phyloP scores from a whole-genome alignment of 148 eudicot genomes.

The Rhododendron molle region DNA sequence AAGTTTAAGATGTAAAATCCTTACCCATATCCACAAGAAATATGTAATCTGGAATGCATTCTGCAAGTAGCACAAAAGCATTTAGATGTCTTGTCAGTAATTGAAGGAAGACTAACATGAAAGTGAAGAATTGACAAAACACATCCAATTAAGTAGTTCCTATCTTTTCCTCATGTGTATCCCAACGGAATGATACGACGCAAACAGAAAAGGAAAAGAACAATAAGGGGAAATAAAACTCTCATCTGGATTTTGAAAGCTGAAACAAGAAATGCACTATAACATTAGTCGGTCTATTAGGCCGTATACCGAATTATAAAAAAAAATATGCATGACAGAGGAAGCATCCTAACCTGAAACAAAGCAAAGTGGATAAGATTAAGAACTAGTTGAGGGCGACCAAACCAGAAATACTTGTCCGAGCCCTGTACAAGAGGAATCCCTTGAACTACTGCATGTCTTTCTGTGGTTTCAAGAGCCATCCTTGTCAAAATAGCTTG shows the following conservation, averaged over 20 bases:
- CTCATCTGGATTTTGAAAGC: neutral
- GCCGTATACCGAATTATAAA: neutral
- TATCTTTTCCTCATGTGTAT: neutral
- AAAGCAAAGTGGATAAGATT: constrained; percentile 73
- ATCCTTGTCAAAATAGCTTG: constrained; percentile 71
- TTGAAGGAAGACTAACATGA: neutral
- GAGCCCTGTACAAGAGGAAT: constrained; percentile 93
- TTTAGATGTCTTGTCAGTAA: neutral
- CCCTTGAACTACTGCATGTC: constrained; percentile 87
- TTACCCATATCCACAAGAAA: constrained; percentile 92
- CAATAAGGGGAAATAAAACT: neutral
- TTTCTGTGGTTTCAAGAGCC: constrained; percentile 86
- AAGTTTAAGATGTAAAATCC: neutral
- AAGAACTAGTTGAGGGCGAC: constrained; percentile 69
- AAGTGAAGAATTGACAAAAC: neutral
- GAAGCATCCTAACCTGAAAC: constrained; percentile 57
- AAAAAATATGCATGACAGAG: neutral
- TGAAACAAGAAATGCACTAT: neutral
- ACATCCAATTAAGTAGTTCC: neutral
- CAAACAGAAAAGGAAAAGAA: neutral
- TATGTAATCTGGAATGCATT: constrained; percentile 94
- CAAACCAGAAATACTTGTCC: constrained; percentile 80
- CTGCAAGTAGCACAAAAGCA: constrained; percentile 36
- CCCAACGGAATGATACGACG: neutral
- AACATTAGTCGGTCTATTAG: neutral